Percentiles rank a stretch among this genome's conserved stretches.
These are phyloP conservation scores for Dactylellina drechsleri DNA, from an alignment of 2,329 filamentous ascomycete species.

Conservation along the genomic window DNA sequence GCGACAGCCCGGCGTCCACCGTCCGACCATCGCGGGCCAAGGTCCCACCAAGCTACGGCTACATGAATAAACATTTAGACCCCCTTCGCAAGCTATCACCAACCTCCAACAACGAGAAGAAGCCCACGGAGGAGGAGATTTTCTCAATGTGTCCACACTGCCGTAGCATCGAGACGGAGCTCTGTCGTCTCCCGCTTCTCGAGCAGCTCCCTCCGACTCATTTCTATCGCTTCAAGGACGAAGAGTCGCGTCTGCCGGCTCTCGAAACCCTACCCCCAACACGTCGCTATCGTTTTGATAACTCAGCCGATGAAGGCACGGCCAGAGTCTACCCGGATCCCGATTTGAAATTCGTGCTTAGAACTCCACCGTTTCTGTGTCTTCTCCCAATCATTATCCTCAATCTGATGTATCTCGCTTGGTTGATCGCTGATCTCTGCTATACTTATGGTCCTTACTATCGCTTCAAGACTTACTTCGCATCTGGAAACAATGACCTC, in stretches of 20 bases:
- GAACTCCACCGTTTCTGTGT: slow-evolving; percentile 25
- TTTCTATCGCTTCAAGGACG: slow-evolving; percentile 45
- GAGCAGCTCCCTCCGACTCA: slow-evolving; percentile 31
- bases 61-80: not conserved
- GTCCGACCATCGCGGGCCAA: not conserved
- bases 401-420: slow-evolving; percentile 48
- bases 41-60: not conserved
- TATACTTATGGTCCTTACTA: slow-evolving; percentile 48
- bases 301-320: slow-evolving; percentile 35
- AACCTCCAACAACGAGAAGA: not conserved
- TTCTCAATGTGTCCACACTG: slow-evolving; percentile 51
- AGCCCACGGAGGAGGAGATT: not conserved
- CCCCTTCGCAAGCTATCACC: not conserved
- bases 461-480: slow-evolving; percentile 49
- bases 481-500: slow-evolving; percentile 21
- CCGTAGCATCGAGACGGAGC: slow-evolving; percentile 41
- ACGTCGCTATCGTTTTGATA: slow-evolving; percentile 43
- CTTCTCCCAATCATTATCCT: slow-evolving; percentile 36
- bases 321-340: slow-evolving; percentile 51
- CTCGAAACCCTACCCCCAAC: slow-evolving; percentile 45
- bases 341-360: slow-evolving; percentile 35
- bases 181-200: slow-evolving; percentile 39
- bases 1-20: too few species aligned
- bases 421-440: slow-evolving; percentile 48
- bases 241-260: slow-evolving; percentile 43